Base-by-base conservation (phyloP, 2,329 filamentous ascomycete species). In the Ophiocordyceps unilateralis region DNA sequence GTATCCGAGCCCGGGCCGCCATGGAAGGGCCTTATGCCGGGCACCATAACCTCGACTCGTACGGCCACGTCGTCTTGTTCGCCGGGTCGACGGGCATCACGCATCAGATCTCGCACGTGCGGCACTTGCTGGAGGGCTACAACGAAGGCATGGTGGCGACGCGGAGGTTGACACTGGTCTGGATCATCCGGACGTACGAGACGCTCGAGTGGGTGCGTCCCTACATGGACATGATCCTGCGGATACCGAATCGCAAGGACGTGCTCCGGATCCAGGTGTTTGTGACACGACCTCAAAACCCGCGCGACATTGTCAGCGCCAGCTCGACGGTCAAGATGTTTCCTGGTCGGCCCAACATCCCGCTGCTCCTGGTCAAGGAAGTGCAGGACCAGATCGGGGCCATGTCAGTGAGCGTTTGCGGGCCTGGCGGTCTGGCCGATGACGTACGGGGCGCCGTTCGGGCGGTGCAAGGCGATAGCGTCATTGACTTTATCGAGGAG, bases 71-170 rank as follows among this genome's bases (percentile, higher is more conserved):
- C 39, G 75, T 98, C 48, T 79, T 98, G 44, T 87, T 95, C 56
- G 88, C 89, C 12, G 88, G 87, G 44, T 85, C 89, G 45, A 87
- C 91, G 5, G 91, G 91, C 48, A 96, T 98, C 62, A 94, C 89
- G 1, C 89, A 96, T 59, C 87, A 93, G 58, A 76, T 96, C 24
- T 84, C 87, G 28, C 93, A 93, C 59, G 73, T 95, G 9, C 80
- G 78, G 44, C 81, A 91, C 42, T 67, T 89, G 5, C 72, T 89
- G 45, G 65, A 77, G 43, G 81, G 81, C 4, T 81, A 74, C 59
- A 75, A 76, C 43, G 67, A 75, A 1, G 75, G 77, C 46, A 87
- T 78, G 1, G 78, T 87, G 32, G 87, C 89, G 5, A 86, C 85
- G 4, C 80, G 87, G 42, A 78, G 81, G 36, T 65, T 96, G 40